These are phyloP conservation scores for Arxiozyma bovina DNA, from an alignment of 1,139 yeast species.

Conservation along the genomic window DNA sequence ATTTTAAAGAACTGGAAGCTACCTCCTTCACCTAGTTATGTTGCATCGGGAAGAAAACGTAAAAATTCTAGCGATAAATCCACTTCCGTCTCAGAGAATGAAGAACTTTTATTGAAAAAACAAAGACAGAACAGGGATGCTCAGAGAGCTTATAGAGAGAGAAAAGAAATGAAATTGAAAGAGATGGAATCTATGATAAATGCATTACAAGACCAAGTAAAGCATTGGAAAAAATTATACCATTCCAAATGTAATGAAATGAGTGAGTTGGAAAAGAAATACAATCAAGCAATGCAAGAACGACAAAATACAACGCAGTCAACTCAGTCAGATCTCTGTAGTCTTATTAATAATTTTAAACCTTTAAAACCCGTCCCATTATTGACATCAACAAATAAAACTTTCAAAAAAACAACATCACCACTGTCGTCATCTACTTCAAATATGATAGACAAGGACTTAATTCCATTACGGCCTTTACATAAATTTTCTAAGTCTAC, in stretches of 20 bases:
- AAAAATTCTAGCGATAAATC: background rate
- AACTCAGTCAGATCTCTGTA: conserved; percentile 26
- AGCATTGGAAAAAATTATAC: conserved; percentile 50
- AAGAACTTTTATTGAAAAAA: conserved; percentile 41
- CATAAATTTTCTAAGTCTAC: background rate
- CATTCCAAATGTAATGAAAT: background rate
- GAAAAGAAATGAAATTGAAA: conserved; percentile 36
- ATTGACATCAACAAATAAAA: background rate
- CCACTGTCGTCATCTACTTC: background rate
- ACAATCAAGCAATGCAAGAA: background rate
- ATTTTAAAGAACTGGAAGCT: conserved; percentile 87
- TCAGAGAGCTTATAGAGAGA: conserved; percentile 66
- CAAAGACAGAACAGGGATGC: conserved; percentile 92
- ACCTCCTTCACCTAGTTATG: conserved; percentile 44
- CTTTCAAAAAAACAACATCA: background rate
- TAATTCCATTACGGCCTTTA: background rate
- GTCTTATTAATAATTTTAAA: conserved; percentile 34
- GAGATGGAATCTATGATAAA: conserved; percentile 57
- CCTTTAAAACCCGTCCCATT: conserved; percentile 50
- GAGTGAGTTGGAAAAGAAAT: conserved; percentile 9
- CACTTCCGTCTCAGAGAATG: background rate
- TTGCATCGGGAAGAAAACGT: background rate
- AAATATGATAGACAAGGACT: background rate
- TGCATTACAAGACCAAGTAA: conserved; percentile 57
- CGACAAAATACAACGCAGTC: conserved; percentile 8